phyloP scores from a whole-genome alignment of 2,329 filamentous ascomycete genomes.

The Monilinia fructigena region DNA sequence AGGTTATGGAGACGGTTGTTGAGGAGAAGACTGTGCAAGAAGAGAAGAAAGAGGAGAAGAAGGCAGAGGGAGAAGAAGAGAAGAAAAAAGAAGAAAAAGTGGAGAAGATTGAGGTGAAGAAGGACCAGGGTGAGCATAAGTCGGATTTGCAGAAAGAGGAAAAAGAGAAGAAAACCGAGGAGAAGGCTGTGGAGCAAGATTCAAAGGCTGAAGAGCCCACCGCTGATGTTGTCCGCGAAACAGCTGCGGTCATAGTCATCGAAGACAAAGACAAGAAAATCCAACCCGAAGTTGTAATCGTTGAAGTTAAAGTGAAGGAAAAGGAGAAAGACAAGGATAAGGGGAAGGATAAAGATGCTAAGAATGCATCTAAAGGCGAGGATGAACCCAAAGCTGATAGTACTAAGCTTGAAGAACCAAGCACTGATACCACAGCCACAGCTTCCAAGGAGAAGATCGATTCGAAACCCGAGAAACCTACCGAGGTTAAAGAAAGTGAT shows the following conservation, averaged over 20 bases:
- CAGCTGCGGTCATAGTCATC: neutral
- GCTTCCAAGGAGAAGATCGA: constrained; percentile 15
- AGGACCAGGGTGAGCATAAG: constrained; percentile 14
- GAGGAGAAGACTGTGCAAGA: constrained; percentile 15
- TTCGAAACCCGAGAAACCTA: neutral
- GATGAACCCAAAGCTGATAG: neutral
- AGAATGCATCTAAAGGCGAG: constrained; percentile 11
- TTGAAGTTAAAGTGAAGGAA: constrained; percentile 1
- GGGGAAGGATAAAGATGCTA: neutral
- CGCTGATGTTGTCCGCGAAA: constrained; percentile 1
- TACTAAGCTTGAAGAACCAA: neutral
- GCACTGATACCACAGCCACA: constrained; percentile 17
- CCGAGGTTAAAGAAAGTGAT: constrained; percentile 7
- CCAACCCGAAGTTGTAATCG: neutral
- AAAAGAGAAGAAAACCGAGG: constrained; percentile 11
- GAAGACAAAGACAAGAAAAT: neutral
- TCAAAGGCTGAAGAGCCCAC: constrained; percentile 19
- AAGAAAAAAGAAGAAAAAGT: neutral
- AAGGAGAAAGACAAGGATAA: constrained; percentile 4
- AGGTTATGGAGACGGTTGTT: constrained; percentile 7
- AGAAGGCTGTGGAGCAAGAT: constrained; percentile 13
- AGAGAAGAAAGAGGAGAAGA: constrained; percentile 23
- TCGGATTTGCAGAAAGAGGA: constrained; percentile 18
- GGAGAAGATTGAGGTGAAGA: constrained; percentile 23
- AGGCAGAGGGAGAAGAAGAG: constrained; percentile 5